phyloP scores from a whole-genome alignment of 2,329 filamentous ascomycete species.

The Onygenales sp. region DNA sequence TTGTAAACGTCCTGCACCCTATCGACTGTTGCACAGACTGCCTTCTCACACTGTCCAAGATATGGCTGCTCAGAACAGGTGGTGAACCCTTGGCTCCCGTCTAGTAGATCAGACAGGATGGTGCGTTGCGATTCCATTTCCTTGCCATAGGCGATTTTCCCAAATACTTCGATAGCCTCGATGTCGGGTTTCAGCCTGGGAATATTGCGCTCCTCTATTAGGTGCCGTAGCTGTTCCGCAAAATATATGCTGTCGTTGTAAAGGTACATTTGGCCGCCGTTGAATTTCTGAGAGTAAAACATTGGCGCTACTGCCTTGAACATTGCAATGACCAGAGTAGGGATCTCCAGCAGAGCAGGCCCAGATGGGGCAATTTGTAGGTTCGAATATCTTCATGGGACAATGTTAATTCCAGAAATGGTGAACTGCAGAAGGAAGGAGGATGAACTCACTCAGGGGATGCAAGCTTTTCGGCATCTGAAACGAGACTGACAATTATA shows the following conservation, averaged over 20 bases:
- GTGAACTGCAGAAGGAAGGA: not conserved
- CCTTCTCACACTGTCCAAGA: constrained; percentile 50
- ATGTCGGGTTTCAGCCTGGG: constrained; percentile 46
- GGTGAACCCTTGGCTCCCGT: constrained; percentile 53
- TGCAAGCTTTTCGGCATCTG: constrained; percentile 31
- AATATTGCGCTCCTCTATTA: constrained; percentile 39
- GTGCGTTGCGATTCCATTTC: constrained; percentile 58
- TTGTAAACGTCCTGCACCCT: constrained; percentile 47
- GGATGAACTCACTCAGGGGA: constrained; percentile 25
- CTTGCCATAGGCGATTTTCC: constrained; percentile 50
- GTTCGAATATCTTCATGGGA: constrained; percentile 17
- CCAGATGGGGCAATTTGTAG: constrained; percentile 32
- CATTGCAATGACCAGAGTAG: constrained; percentile 40
- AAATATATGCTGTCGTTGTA: constrained; percentile 57
- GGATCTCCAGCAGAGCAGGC: constrained; percentile 34
- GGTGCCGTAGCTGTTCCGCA: constrained; percentile 42
- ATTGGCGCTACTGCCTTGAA: constrained; percentile 40
- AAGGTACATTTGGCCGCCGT: constrained; percentile 51
- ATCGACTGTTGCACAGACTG: constrained; percentile 49
- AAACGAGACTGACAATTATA: constrained; percentile 32
- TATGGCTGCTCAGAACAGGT: constrained; percentile 52
- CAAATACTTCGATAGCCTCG: constrained; percentile 48
- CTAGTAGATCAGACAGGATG: constrained; percentile 52
- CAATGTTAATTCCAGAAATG: constrained; percentile 1
- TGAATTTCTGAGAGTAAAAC: constrained; percentile 35